Evolutionary conservation across 495 filamentous ascomycete genomes (phyloP).

Genomic region (Bombardia bombarda): DNA sequence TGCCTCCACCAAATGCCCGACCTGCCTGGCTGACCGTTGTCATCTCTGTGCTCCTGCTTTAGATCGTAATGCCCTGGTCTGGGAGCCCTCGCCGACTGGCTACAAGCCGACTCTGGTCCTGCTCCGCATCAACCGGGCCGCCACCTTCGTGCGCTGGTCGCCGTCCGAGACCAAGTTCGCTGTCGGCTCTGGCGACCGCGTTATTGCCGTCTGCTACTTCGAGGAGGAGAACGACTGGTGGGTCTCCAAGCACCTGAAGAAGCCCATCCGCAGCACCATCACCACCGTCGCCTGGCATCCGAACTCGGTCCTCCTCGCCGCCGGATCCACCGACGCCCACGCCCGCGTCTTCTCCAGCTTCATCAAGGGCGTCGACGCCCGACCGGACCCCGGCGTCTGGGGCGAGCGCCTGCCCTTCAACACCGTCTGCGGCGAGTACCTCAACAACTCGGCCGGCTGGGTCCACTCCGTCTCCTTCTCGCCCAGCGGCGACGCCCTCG

Average conservation of each 20-base stretch:
- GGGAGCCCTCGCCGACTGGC: slow-evolving; percentile 82
- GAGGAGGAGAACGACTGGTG: slow-evolving; percentile 99
- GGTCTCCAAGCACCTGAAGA: slow-evolving; percentile 98
- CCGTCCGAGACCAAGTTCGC: slow-evolving; percentile 96
- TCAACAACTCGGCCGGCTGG: slow-evolving; percentile 95
- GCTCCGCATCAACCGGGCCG: slow-evolving; percentile 92
- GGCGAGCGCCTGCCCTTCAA: slow-evolving; percentile 94
- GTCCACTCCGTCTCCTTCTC: slow-evolving; percentile 87
- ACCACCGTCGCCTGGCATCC: slow-evolving; percentile 94
- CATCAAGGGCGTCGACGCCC: slow-evolving; percentile 85
- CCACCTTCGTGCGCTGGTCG: slow-evolving; percentile 96
- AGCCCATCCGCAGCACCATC: slow-evolving; percentile 93
- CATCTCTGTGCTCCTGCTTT: background rate
- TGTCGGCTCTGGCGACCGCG: slow-evolving; percentile 88
- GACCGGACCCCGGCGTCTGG: slow-evolving; percentile 86
- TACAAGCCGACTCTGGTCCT: slow-evolving; percentile 98
- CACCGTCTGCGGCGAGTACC: slow-evolving; percentile 91
- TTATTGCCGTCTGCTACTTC: slow-evolving; percentile 98
- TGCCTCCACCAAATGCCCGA: background rate
- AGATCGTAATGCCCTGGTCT: slow-evolving; percentile 98
- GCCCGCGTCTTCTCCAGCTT: slow-evolving; percentile 91
- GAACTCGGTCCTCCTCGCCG: slow-evolving; percentile 88
- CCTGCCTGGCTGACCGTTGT: background rate
- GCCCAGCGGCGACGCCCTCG: slow-evolving; percentile 81
- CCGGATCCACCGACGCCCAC: slow-evolving; percentile 95